These are phyloP conservation scores for Leccinum fuscescens DNA, from an alignment of 1,284 basidiomycete species.

Conservation along the genomic window DNA sequence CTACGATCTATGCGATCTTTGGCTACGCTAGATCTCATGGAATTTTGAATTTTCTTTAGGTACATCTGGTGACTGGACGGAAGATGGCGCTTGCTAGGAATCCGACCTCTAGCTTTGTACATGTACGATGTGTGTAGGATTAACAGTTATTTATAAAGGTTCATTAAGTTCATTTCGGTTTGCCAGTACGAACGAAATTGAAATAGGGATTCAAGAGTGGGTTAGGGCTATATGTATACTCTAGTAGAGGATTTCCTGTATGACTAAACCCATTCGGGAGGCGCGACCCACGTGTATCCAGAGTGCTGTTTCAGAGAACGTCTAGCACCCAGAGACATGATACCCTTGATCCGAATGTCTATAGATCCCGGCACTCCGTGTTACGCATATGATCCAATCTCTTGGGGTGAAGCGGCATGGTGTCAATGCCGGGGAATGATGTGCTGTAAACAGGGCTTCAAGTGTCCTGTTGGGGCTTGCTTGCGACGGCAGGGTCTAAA, in stretches of 20 bases:
- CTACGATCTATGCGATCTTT: background rate
- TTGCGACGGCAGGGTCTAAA: background rate
- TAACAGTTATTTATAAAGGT: background rate
- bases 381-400: background rate
- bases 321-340: background rate
- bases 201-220: background rate
- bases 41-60: constrained; percentile 21
- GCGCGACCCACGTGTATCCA: constrained; percentile 1
- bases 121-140: background rate
- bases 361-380: background rate
- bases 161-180: background rate
- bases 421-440: background rate
- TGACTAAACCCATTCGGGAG: background rate
- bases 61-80: constrained; percentile 53
- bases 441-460: background rate
- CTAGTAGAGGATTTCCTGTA: background rate
- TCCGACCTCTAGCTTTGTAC: background rate
- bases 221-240: background rate
- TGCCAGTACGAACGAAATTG: background rate
- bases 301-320: constrained; percentile 1
- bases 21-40: background rate
- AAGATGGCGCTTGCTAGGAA: constrained; percentile 48
- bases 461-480: background rate
- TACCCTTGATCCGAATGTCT: background rate
- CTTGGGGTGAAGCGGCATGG: background rate